Conservation (phyloP, 2,329 filamentous ascomycete species). For the Graphilbum ipis-grandicollis region DNA sequence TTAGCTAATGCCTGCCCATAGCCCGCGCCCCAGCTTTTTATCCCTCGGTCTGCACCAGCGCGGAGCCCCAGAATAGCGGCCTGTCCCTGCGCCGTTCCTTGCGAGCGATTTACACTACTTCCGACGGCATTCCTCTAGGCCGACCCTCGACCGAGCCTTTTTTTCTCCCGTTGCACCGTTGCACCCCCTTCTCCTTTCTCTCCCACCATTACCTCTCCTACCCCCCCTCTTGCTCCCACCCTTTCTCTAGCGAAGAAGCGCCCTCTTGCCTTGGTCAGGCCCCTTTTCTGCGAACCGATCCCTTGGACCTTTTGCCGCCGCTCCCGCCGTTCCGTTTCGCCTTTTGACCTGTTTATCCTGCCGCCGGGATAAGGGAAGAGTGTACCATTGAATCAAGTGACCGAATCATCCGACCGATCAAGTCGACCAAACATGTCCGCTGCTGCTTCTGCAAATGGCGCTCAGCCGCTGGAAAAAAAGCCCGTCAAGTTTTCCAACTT, state of each 20-base stretch:
- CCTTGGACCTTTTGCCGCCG: neutral
- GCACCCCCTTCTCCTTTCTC: neutral
- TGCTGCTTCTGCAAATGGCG: constrained; percentile 29
- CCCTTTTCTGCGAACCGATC: constrained; percentile 14
- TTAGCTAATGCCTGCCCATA: too few relatives aligned
- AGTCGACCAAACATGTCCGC: too few relatives aligned
- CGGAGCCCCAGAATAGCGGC: too few relatives aligned
- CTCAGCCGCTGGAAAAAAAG: constrained; percentile 76
- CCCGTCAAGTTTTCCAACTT: constrained; percentile 99
- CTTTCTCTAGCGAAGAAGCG: constrained; percentile 56
- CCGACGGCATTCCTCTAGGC: too few relatives aligned
- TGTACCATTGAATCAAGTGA: too few relatives aligned
- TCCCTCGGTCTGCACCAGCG: too few relatives aligned
- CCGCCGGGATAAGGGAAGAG: constrained; percentile 21
- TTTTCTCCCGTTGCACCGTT: neutral
- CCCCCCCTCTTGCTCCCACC: neutral
- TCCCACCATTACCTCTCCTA: neutral
- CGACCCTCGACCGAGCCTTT: too few relatives aligned
- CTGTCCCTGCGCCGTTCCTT: too few relatives aligned
- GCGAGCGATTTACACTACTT: too few relatives aligned
- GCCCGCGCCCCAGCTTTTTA: too few relatives aligned
- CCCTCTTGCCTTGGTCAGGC: constrained; percentile 97
- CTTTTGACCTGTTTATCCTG: too few relatives aligned
- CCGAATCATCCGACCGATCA: too few relatives aligned
- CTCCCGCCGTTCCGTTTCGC: neutral